These are phyloP conservation scores for Galerina sulciceps DNA, from an alignment of 768 basidiomycete genomes.

Conservation along the genomic window DNA sequence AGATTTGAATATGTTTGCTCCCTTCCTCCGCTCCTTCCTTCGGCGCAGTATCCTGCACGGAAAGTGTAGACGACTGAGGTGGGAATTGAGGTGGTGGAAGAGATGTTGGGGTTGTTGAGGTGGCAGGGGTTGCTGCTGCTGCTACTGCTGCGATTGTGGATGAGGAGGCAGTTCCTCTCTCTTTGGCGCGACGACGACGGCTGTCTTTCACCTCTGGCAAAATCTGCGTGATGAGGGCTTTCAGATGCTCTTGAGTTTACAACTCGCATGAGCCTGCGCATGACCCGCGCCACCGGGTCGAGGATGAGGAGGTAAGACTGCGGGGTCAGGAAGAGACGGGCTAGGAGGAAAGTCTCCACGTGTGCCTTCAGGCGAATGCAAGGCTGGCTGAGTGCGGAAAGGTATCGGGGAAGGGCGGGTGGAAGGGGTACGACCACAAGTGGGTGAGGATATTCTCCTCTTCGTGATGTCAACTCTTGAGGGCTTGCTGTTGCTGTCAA, in stretches of 20 bases:
- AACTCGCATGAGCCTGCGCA: conserved; percentile 35
- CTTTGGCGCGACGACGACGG: conserved; percentile 49
- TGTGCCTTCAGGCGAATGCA: conserved; percentile 74
- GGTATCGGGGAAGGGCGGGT: conserved; percentile 74
- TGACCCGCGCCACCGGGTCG: conserved; percentile 67
- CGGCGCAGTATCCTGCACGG: conserved; percentile 43
- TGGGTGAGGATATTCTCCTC: conserved; percentile 55
- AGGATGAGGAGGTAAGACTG: conserved; percentile 74
- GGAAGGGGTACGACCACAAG: conserved; percentile 53
- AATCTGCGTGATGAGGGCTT: conserved; percentile 53
- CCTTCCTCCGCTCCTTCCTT: conserved; percentile 66
- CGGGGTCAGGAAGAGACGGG: conserved; percentile 51
- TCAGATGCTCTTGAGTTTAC: conserved; percentile 55
- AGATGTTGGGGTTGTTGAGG: conserved; percentile 13
- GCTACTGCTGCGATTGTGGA: conserved; percentile 15
- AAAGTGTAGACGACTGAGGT: conserved; percentile 20
- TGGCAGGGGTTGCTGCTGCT: conserved; percentile 29
- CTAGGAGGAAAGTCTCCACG: conserved; percentile 57
- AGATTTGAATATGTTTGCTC: conserved; percentile 33
- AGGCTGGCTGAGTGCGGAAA: conserved; percentile 70
- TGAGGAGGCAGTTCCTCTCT: conserved; percentile 40
- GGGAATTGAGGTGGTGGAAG: conserved; percentile 25
- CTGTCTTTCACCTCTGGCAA: conserved; percentile 49
- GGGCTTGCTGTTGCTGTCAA: conserved; percentile 51
- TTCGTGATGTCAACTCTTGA: conserved; percentile 59